Evolutionary conservation across 163 green algal species (phyloP).

Genomic region (Scenedesmus sp.): DNA sequence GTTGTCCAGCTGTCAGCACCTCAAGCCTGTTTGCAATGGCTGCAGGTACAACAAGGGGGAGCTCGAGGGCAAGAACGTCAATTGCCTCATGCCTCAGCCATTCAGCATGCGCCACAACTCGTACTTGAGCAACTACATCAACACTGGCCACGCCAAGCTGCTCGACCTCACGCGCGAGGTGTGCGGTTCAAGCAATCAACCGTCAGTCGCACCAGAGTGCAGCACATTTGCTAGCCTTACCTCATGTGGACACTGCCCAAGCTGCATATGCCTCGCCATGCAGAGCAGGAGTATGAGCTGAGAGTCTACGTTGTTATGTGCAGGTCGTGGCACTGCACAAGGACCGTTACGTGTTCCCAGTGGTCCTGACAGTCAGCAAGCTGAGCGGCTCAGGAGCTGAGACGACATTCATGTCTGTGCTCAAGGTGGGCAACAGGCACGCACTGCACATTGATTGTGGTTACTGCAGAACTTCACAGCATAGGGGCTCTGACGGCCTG

Average conservation of each 20-base stretch:
- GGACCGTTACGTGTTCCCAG: constrained; percentile 68
- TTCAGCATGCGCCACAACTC: constrained; percentile 65
- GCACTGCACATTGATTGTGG: neutral
- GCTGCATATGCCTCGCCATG: neutral
- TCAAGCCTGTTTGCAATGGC: neutral
- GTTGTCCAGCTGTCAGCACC: neutral
- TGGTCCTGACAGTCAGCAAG: constrained; percentile 64
- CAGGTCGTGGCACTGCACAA: constrained; percentile 68
- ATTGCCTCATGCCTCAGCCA: constrained; percentile 67
- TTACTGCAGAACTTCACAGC: neutral
- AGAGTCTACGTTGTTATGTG: neutral
- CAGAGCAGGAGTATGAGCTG: neutral
- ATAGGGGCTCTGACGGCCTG: neutral
- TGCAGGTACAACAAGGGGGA: constrained; percentile 68
- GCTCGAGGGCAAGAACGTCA: constrained; percentile 74
- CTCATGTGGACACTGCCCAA: neutral
- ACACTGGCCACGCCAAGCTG: constrained; percentile 50
- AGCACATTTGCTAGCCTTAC: neutral
- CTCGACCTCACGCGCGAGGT: constrained; percentile 24
- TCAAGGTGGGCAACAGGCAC: constrained; percentile 49
- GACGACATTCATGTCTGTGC: constrained; percentile 69
- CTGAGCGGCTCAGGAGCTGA: constrained; percentile 60
- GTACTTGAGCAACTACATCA: constrained; percentile 68
- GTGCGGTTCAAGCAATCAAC: neutral
- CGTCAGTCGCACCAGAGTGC: neutral